These are phyloP conservation scores for Rhizoclosmatium globosum DNA, from an alignment of 192 early-diverging fungal species.

Conservation along the genomic window DNA sequence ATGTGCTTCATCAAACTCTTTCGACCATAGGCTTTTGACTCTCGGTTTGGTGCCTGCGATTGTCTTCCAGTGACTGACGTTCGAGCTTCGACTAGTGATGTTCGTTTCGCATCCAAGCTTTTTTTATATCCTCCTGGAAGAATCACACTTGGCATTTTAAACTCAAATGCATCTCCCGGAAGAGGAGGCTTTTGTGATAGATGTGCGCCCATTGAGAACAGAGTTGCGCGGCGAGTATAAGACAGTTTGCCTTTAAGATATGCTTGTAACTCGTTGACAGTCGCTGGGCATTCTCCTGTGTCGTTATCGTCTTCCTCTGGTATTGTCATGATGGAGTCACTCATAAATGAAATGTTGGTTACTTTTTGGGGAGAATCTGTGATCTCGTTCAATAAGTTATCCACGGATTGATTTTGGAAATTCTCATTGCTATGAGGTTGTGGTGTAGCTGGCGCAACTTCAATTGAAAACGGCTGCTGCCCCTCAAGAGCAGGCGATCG, in stretches of 20 bases:
- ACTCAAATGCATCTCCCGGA: constrained; percentile 16
- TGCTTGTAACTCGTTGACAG: constrained; percentile 9
- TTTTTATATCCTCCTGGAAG: constrained; percentile 24
- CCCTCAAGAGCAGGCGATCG: background rate
- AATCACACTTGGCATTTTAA: constrained; percentile 15
- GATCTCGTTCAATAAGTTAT: background rate
- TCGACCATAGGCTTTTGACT: too few species aligned
- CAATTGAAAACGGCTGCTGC: background rate
- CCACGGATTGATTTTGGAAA: background rate
- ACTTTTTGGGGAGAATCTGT: background rate
- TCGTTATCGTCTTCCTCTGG: background rate
- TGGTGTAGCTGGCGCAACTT: background rate
- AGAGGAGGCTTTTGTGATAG: background rate
- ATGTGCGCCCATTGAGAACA: constrained; percentile 4
- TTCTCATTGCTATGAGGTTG: background rate
- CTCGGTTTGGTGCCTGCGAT: background rate
- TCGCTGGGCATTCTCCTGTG: constrained; percentile 17
- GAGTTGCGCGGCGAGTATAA: constrained; percentile 14
- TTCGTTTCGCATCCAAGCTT: background rate
- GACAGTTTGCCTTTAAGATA: constrained; percentile 28
- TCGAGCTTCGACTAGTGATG: background rate
- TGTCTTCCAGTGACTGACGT: background rate
- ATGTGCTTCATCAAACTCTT: background rate
- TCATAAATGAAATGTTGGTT: background rate
- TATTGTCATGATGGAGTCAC: background rate